Evolutionary conservation across 176 grass and related monocot species (phyloP).

Genomic region (Juncus effusus): DNA sequence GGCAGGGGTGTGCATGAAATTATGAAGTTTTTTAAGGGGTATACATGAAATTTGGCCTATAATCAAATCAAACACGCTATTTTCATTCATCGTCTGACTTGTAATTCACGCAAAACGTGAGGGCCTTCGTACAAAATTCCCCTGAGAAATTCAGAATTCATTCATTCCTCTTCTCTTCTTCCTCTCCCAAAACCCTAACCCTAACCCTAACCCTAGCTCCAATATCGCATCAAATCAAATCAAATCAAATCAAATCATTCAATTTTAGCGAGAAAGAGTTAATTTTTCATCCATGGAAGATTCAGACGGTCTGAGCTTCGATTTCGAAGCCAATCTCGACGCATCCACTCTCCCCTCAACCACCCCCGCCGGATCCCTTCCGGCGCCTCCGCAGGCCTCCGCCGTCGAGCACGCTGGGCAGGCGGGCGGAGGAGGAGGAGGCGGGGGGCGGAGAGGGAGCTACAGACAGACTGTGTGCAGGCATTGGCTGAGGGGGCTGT

Average conservation of each 20-base stretch:
- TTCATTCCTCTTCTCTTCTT: no score
- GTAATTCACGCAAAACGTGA: no score
- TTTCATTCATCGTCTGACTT: no score
- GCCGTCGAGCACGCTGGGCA: conserved; percentile 6
- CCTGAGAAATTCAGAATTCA: no score
- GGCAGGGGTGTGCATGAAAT: no score
- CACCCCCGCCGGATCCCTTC: conserved; percentile 9
- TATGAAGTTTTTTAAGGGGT: no score
- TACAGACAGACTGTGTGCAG: conserved; percentile 92
- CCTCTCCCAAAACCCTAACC: no score
- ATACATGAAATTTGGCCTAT: no score
- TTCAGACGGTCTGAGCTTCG: conserved; percentile 78
- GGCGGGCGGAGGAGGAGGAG: not conserved
- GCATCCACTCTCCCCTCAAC: not conserved
- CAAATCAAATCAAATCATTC: no score
- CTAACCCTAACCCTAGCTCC: not conserved
- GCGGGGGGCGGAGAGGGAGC: conserved; percentile 62
- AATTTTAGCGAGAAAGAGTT: no score
- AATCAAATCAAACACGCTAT: no score
- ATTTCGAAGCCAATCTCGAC: conserved; percentile 93
- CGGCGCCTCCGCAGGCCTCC: conserved; percentile 14
- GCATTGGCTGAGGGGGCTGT: conserved; percentile 95
- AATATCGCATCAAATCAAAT: not conserved
- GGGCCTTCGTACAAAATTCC: no score
- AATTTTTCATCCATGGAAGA: conserved; percentile 44